phyloP scores from a whole-genome alignment of 1,284 basidiomycete species.

The Irpex sp. region DNA sequence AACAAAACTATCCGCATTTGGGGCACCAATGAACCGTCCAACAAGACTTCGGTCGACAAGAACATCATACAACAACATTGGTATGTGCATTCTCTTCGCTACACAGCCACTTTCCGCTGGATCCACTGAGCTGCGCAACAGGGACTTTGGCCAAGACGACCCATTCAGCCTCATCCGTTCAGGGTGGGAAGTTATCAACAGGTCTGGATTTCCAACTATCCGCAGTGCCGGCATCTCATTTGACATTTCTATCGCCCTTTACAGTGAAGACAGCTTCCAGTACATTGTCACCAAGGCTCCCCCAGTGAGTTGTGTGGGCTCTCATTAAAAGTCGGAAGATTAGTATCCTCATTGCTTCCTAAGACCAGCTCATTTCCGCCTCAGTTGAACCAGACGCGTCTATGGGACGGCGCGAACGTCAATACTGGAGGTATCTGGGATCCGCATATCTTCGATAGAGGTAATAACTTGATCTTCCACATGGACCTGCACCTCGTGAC shows the following conservation, averaged over 20 bases:
- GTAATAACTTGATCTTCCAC: slow-evolving; percentile 8
- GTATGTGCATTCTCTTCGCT: slow-evolving; percentile 11
- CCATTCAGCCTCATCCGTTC: slow-evolving; percentile 24
- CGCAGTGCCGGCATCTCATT: background rate
- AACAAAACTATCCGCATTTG: slow-evolving; percentile 28
- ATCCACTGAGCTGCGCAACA: background rate
- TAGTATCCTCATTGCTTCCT: background rate
- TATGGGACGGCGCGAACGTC: slow-evolving; percentile 26
- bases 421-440: slow-evolving; percentile 23
- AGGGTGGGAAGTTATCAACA: slow-evolving; percentile 27
- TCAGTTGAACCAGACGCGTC: slow-evolving; percentile 22
- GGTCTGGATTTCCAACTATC: slow-evolving; percentile 10
- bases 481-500: background rate
- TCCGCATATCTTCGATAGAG: slow-evolving; percentile 24
- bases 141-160: slow-evolving; percentile 31
- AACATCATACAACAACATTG: slow-evolving; percentile 33
- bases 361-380: slow-evolving; percentile 24
- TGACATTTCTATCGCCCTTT: slow-evolving; percentile 6
- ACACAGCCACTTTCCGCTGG: background rate
- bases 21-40: slow-evolving; percentile 28
- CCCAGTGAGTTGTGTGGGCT: background rate
- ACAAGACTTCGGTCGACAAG: slow-evolving; percentile 25
- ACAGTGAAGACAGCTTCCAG: slow-evolving; percentile 27
- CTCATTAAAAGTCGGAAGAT: background rate
- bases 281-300: slow-evolving; percentile 30